These are phyloP conservation scores for Colletotrichum tofieldiae DNA, from an alignment of 2,329 filamentous ascomycete genomes.

Conservation along the genomic window DNA sequence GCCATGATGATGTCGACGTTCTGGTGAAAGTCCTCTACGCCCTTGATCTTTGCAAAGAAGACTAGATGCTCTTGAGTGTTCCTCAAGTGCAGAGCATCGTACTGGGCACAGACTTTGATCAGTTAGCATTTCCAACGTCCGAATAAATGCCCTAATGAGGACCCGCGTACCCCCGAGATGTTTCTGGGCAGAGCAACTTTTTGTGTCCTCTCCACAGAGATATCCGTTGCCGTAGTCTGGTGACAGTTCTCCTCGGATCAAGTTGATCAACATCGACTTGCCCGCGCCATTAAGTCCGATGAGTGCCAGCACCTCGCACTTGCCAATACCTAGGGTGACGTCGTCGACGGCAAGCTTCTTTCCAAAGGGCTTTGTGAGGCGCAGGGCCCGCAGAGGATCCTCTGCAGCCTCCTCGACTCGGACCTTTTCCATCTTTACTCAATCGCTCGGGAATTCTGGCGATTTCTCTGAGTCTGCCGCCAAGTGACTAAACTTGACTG, in stretches of 20 bases:
- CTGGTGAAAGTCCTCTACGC: constrained; percentile 72
- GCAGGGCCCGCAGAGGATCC: constrained; percentile 72
- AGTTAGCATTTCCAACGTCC: no score
- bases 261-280: constrained; percentile 80
- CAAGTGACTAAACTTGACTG: background rate
- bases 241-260: constrained; percentile 81
- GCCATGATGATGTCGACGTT: constrained; percentile 77
- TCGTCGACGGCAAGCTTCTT: constrained; percentile 75
- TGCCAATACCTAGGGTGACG: constrained; percentile 78
- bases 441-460: background rate
- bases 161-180: constrained; percentile 71
- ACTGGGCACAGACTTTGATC: constrained; percentile 75
- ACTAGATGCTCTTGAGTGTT: constrained; percentile 80
- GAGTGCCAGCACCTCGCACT: constrained; percentile 80
- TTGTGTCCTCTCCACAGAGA: constrained; percentile 58
- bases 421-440: constrained; percentile 6
- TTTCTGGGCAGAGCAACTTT: constrained; percentile 75
- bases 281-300: constrained; percentile 85
- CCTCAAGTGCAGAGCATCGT: constrained; percentile 82
- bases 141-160: constrained; percentile 71
- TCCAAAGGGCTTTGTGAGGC: constrained; percentile 79
- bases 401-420: constrained; percentile 49
- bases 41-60: constrained; percentile 82
- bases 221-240: constrained; percentile 77
- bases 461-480: background rate